These are phyloP conservation scores for Leptodermis oblonga DNA, from an alignment of 257 asterid species.

Conservation along the genomic window DNA sequence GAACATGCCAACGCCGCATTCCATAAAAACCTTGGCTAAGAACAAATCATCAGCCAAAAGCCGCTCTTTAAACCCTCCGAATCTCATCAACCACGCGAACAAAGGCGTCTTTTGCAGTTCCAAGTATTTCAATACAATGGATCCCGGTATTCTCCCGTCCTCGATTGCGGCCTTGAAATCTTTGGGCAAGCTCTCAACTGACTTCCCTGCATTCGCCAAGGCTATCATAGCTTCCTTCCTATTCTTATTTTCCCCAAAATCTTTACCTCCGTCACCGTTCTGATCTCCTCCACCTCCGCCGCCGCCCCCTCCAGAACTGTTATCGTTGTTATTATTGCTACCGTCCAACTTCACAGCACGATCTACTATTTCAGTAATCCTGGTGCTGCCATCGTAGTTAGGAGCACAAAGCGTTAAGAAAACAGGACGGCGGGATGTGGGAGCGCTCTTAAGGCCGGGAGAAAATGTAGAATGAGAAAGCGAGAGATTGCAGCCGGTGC, in stretches of 20 bases:
- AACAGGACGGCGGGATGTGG: constrained; percentile 19
- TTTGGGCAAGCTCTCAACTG: constrained; percentile 72
- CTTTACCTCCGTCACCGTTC: constrained; percentile 24
- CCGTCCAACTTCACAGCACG: constrained; percentile 10
- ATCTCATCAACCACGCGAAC: constrained; percentile 63
- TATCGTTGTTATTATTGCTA: not conserved
- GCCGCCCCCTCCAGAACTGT: constrained; percentile 9
- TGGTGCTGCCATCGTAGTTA: constrained; percentile 26
- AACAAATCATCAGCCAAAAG: constrained; percentile 95
- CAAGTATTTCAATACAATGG: constrained; percentile 53
- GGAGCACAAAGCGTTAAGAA: constrained; percentile 29
- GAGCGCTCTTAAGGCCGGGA: constrained; percentile 12
- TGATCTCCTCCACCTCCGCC: constrained; percentile 44
- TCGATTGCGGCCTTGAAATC: constrained; percentile 76
- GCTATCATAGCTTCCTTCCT: constrained; percentile 53
- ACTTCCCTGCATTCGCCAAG: constrained; percentile 65
- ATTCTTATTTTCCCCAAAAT: constrained; percentile 34
- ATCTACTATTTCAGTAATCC: constrained; percentile 22
- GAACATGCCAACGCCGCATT: constrained; percentile 91
- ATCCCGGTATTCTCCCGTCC: constrained; percentile 71
- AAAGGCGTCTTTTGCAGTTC: constrained; percentile 70
- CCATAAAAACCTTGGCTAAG: constrained; percentile 77
- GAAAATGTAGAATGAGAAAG: constrained; percentile 12
- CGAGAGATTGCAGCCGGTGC: constrained; percentile 23
- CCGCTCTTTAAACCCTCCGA: constrained; percentile 93